Percentiles rank a stretch among this genome's conserved stretches.
Evolutionary conservation across 2,329 filamentous ascomycete species (phyloP).

Genomic region (Sarocladium brachiariae): DNA sequence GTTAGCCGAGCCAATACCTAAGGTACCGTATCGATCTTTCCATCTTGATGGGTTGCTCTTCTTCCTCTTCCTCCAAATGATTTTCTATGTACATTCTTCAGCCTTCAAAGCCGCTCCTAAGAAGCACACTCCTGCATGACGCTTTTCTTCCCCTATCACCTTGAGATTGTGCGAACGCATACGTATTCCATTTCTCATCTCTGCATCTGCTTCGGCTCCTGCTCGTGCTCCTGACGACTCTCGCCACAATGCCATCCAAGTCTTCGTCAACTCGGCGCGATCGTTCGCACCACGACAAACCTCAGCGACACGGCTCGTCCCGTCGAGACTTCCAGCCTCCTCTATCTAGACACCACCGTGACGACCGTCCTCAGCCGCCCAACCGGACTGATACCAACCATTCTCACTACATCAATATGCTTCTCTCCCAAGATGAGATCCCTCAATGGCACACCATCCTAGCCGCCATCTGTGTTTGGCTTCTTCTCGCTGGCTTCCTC

Average conservation of each 20-base stretch:
- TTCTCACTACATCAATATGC: slow-evolving; percentile 38
- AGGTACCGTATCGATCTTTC: too few species aligned
- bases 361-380: slow-evolving; percentile 11
- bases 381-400: slow-evolving; percentile 20
- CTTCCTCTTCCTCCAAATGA: too few species aligned
- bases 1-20: too few species aligned
- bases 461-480: slow-evolving; percentile 32
- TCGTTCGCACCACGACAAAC: not conserved
- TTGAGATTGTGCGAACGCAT: too few species aligned
- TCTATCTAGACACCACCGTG: not conserved
- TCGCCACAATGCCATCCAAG: slow-evolving; percentile 4
- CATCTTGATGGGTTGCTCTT: too few species aligned
- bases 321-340: slow-evolving; percentile 1
- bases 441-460: slow-evolving; percentile 39
- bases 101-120: too few species aligned
- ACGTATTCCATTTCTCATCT: too few species aligned
- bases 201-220: too few species aligned
- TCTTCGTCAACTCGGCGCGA: not conserved
- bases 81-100: too few species aligned
- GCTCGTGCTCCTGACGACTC: too few species aligned
- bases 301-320: not conserved
- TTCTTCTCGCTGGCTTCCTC: slow-evolving; percentile 46
- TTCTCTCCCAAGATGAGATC: slow-evolving; percentile 39
- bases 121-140: too few species aligned
- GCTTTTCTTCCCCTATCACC: too few species aligned